Conservation (phyloP, 2,329 filamentous ascomycete species). For the Torrubiellomyces zombiae region DNA sequence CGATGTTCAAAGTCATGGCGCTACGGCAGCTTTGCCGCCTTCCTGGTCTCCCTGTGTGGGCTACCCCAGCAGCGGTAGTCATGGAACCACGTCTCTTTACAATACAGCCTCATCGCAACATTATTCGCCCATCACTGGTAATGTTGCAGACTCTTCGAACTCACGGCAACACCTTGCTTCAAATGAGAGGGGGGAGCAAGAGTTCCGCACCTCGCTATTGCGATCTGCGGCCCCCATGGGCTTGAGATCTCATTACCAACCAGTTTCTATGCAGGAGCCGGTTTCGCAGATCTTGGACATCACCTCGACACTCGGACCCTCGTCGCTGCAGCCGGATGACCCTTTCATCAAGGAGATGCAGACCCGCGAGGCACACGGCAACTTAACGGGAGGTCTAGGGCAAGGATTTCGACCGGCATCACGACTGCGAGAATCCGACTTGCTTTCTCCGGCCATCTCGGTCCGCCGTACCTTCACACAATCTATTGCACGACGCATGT, state of each 20-base stretch:
- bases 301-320: conserved; percentile 27
- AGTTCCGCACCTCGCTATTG: conserved; percentile 21
- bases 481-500: conserved; percentile 22
- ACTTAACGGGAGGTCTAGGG: conserved; percentile 41
- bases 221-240: conserved; percentile 23
- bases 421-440: conserved; percentile 31
- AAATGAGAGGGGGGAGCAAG: too few relatives aligned
- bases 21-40: too few relatives aligned
- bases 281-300: conserved; percentile 25
- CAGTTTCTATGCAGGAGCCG: conserved; percentile 14
- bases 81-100: too few relatives aligned
- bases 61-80: too few relatives aligned
- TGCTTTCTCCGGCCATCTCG: conserved; percentile 22
- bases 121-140: too few relatives aligned
- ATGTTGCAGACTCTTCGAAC: too few relatives aligned
- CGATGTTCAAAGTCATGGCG: too few relatives aligned
- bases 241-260: conserved; percentile 15
- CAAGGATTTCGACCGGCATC: conserved; percentile 31
- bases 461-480: conserved; percentile 20
- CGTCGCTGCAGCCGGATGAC: conserved; percentile 24
- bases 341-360: conserved; percentile 28
- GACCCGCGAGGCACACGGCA: conserved; percentile 35
- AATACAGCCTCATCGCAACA: too few relatives aligned
- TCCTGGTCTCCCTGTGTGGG: too few relatives aligned
- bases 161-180: too few relatives aligned